phyloP scores from a whole-genome alignment of 2,329 filamentous ascomycete genomes.

The Pestalotiopsis sp. region DNA sequence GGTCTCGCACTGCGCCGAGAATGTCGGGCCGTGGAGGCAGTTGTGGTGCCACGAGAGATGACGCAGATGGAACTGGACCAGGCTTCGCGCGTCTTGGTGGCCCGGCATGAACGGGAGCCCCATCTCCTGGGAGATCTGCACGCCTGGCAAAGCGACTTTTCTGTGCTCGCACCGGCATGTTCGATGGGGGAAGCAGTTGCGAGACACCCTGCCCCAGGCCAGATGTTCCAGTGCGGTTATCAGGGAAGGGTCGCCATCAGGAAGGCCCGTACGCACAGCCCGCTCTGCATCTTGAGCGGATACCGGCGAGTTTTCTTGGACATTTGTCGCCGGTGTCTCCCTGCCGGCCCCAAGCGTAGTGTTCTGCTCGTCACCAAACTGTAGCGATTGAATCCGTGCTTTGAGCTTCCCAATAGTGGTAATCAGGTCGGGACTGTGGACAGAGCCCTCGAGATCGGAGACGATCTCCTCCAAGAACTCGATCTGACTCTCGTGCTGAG shows the following conservation, averaged over 20 bases:
- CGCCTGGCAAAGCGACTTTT: background rate
- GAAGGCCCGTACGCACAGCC: background rate
- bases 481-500: conserved; percentile 2
- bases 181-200: conserved; percentile 1
- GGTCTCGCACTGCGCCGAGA: background rate
- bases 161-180: background rate
- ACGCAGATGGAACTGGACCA: conserved; percentile 4
- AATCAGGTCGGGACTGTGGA: background rate
- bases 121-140: background rate
- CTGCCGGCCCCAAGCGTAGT: background rate
- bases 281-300: background rate
- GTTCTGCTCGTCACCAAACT: background rate
- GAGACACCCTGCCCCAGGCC: background rate
- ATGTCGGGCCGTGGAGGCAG: conserved; percentile 3
- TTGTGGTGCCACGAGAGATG: conserved; percentile 5
- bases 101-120: background rate
- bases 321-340: background rate
- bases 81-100: background rate
- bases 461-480: background rate
- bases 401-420: background rate
- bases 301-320: background rate
- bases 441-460: background rate
- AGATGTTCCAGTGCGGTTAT: background rate
- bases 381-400: background rate
- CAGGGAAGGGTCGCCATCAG: background rate